phyloP scores from a whole-genome alignment of 2,329 filamentous ascomycete species.

The Capronia americana region DNA sequence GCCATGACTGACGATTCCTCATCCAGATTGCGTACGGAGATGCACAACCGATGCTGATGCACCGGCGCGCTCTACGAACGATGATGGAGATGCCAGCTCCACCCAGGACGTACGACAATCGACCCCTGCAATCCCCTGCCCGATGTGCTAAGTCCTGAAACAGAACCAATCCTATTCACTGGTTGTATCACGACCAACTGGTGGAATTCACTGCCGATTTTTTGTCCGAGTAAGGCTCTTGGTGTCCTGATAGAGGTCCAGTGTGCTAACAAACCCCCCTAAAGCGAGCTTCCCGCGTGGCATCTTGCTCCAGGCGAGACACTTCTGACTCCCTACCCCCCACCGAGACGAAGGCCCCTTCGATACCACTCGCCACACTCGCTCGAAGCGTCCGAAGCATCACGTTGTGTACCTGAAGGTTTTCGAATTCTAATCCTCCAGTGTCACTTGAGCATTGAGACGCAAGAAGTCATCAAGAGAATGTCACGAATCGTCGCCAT shows the following conservation, averaged over 20 bases:
- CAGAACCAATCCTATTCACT: neutral
- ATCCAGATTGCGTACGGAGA: slow-evolving; percentile 19
- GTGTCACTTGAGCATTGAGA: slow-evolving; percentile 15
- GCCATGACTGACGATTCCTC: neutral
- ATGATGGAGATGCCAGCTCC: slow-evolving; percentile 2
- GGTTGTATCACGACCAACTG: slow-evolving; percentile 6
- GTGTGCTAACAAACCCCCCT: neutral
- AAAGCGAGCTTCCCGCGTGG: slow-evolving; percentile 12
- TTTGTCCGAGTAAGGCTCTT: slow-evolving; percentile 15
- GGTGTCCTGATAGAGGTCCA: neutral
- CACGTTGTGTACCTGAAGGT: slow-evolving; percentile 1
- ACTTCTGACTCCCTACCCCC: slow-evolving; percentile 6
- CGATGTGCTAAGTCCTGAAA: neutral
- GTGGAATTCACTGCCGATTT: neutral
- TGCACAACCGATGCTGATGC: slow-evolving; percentile 15
- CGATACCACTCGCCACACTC: slow-evolving; percentile 6
- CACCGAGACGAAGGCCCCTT: slow-evolving; percentile 6
- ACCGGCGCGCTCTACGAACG: slow-evolving; percentile 18
- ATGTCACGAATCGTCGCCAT: slow-evolving; percentile 6
- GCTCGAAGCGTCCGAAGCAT: neutral
- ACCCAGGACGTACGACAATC: slow-evolving; percentile 3
- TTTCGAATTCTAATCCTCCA: slow-evolving; percentile 1
- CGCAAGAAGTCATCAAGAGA: slow-evolving; percentile 13
- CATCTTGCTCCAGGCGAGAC: slow-evolving; percentile 4
- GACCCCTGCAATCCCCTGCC: neutral